Percentiles rank a stretch among this genome's conserved stretches.
Evolutionary conservation across 805 yeast species (phyloP).

Genomic region (Vanderwaltozyma polyspora): DNA sequence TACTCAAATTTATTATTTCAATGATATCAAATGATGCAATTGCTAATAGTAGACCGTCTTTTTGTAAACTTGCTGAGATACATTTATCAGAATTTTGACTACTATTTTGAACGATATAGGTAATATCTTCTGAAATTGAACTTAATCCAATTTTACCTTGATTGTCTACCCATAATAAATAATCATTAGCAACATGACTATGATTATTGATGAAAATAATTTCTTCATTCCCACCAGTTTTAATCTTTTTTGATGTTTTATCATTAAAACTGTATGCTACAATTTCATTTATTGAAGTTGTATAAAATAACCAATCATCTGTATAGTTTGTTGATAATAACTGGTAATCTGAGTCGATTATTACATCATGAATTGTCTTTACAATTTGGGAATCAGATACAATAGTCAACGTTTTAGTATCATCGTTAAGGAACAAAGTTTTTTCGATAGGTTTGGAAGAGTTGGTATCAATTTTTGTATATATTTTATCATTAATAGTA

Average conservation of each 20-base stretch:
- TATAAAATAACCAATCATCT: neutral
- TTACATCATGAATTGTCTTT: neutral
- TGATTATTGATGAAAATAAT: conserved; percentile 10
- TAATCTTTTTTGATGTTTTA: neutral
- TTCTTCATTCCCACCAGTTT: neutral
- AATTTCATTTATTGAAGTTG: neutral
- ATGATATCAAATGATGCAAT: conserved; percentile 7
- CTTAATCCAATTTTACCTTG: conserved; percentile 10
- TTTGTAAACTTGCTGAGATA: conserved; percentile 18
- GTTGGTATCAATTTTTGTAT: neutral
- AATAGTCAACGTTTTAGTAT: neutral
- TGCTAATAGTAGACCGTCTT: conserved; percentile 30
- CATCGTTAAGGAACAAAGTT: neutral
- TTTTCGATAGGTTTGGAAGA: conserved; percentile 1
- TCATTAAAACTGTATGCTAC: neutral
- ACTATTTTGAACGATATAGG: neutral
- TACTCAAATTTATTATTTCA: conserved; percentile 8
- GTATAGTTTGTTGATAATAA: neutral
- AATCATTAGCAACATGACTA: conserved; percentile 7
- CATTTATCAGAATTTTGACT: neutral
- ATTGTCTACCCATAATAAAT: conserved; percentile 10
- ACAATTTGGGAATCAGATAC: neutral
- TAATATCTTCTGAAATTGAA: conserved; percentile 1
- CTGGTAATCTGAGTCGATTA: neutral
- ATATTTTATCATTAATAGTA: neutral